Conservation (phyloP, 306 rosid species). For the Quercus wislizeni region DNA sequence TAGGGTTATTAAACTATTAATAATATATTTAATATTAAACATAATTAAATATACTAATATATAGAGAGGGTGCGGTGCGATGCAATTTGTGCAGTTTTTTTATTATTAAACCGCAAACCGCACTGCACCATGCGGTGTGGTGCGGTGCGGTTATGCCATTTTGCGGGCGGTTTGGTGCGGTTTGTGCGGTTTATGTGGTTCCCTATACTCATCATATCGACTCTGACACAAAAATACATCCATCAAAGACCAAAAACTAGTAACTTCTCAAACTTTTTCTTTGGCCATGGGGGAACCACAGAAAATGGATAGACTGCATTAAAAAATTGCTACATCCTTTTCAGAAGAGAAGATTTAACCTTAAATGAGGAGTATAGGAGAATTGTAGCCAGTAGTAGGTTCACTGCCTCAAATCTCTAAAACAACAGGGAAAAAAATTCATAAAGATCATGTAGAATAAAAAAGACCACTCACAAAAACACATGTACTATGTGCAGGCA, state of each 20-base stretch:
- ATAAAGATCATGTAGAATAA: constrained; percentile 13
- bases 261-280: neutral
- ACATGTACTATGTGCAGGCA: neutral
- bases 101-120: no score
- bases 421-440: constrained; percentile 23
- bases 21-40: no score
- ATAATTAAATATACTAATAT: no score
- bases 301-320: neutral
- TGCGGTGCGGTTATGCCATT: no score
- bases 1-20: no score
- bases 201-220: neutral
- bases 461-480: constrained; percentile 7
- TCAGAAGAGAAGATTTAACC: constrained; percentile 45
- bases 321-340: neutral
- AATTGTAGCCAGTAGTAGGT: constrained; percentile 77
- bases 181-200: no score
- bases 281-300: neutral
- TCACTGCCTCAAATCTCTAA: constrained; percentile 86
- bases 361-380: constrained; percentile 79
- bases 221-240: neutral
- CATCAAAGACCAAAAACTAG: neutral
- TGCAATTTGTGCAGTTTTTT: no score
- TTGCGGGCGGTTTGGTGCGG: no score
- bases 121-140: no score
- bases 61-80: no score